These are phyloP conservation scores for Colletotrichum sansevieriae DNA, from an alignment of 2,329 filamentous ascomycete genomes.

Conservation along the genomic window DNA sequence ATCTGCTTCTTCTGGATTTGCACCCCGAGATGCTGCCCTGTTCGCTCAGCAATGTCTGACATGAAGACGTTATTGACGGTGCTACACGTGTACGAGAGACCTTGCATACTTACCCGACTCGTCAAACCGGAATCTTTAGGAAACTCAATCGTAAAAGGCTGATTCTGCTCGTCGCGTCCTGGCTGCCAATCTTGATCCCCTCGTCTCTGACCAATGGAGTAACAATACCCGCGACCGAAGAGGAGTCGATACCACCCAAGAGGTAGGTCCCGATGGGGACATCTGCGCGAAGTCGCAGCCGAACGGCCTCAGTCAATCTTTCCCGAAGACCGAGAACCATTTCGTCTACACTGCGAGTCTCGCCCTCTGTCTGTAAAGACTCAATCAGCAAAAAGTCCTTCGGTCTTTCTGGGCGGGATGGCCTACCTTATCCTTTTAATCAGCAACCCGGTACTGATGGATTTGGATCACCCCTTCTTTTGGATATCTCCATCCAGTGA, in stretches of 20 bases:
- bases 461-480: slow-evolving; percentile 53
- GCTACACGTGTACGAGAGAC: no score
- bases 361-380: slow-evolving; percentile 47
- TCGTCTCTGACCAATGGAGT: slow-evolving; percentile 62
- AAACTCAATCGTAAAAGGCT: slow-evolving; percentile 65
- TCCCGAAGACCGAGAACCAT: slow-evolving; percentile 63
- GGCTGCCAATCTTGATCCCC: slow-evolving; percentile 59
- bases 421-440: slow-evolving; percentile 64
- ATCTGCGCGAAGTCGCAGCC: slow-evolving; percentile 66
- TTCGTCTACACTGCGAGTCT: slow-evolving; percentile 61
- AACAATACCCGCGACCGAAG: slow-evolving; percentile 67
- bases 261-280: slow-evolving; percentile 70
- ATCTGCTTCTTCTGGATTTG: slow-evolving; percentile 45
- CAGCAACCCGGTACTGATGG: slow-evolving; percentile 65
- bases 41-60: slow-evolving; percentile 20
- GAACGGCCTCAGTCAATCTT: slow-evolving; percentile 63
- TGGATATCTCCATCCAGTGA: slow-evolving; percentile 55
- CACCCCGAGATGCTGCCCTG: slow-evolving; percentile 49
- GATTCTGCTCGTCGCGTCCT: slow-evolving; percentile 43
- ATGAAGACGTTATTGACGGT: background rate
- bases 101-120: slow-evolving; percentile 55
- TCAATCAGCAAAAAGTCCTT: fast-evolving
- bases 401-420: fast-evolving
- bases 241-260: slow-evolving; percentile 70
- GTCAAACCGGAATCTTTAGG: slow-evolving; percentile 61